Evolutionary conservation across 768 basidiomycete genomes (phyloP).

Genomic region (Austroboletus eburneus): DNA sequence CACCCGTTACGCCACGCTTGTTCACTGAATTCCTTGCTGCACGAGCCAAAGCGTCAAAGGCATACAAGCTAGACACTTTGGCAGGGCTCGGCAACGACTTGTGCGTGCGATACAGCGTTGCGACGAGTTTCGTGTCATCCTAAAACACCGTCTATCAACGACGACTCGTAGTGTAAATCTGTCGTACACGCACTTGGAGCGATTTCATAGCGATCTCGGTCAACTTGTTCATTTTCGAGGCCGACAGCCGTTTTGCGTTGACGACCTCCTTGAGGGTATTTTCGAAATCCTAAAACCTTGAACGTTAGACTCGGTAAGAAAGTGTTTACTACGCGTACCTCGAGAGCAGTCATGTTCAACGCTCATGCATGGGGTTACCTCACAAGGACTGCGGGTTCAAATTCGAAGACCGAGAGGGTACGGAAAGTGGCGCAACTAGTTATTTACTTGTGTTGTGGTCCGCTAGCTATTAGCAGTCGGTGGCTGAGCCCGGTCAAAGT

Average conservation of each 20-base stretch:
- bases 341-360: conserved; percentile 37
- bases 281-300: conserved; percentile 66
- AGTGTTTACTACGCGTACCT: conserved; percentile 28
- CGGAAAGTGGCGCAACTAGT: conserved; percentile 19
- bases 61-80: conserved; percentile 88
- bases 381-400: conserved; percentile 6
- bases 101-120: conserved; percentile 85
- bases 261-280: conserved; percentile 77
- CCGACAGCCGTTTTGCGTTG: conserved; percentile 77
- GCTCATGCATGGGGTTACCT: conserved; percentile 19
- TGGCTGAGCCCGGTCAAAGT: conserved; percentile 15
- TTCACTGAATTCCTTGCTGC: conserved; percentile 66
- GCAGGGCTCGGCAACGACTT: conserved; percentile 61
- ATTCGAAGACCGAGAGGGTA: conserved; percentile 8
- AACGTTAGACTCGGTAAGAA: conserved; percentile 6
- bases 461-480: neutral
- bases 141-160: conserved; percentile 28
- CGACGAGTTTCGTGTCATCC: conserved; percentile 85
- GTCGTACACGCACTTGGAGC: conserved; percentile 57
- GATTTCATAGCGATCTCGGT: conserved; percentile 74
- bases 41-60: conserved; percentile 89
- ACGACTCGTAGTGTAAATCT: neutral
- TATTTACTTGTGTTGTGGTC: conserved; percentile 41
- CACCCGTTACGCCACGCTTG: conserved; percentile 59
- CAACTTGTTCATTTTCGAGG: conserved; percentile 76